Conservation (phyloP, 2,329 filamentous ascomycete species). For the Grosmannia huntii region DNA sequence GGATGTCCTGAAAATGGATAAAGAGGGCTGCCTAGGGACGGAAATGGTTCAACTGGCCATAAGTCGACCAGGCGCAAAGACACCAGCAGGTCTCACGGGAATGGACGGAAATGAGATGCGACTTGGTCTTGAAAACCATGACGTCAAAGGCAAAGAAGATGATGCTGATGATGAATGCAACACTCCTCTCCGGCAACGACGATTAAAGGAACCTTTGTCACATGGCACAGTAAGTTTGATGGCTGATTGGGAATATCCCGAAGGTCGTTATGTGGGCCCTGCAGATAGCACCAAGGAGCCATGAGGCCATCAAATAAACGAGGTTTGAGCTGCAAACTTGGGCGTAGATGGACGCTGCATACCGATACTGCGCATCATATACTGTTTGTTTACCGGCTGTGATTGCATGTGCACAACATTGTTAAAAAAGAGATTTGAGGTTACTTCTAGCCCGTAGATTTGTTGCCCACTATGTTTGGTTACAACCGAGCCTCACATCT, state of each 20-base stretch:
- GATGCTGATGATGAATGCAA: neutral
- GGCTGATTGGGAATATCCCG: constrained; percentile 13
- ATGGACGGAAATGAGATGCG: neutral
- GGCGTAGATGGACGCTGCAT: neutral
- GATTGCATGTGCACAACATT: neutral
- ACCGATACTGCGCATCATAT: neutral
- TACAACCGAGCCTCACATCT: neutral
- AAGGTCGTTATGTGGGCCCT: constrained; percentile 8
- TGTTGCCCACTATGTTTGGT: neutral
- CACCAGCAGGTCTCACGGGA: neutral
- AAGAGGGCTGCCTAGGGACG: neutral
- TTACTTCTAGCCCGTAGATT: neutral
- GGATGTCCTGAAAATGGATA: neutral
- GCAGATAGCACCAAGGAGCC: neutral
- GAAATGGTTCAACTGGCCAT: constrained; percentile 12
- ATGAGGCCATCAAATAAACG: neutral
- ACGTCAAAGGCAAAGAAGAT: neutral
- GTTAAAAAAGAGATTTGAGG: neutral
- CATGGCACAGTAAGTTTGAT: constrained; percentile 1
- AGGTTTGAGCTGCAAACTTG: neutral
- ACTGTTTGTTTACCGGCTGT: neutral
- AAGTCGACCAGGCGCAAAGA: neutral
- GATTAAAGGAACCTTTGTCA: neutral
- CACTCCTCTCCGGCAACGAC: neutral
- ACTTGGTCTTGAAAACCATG: neutral